A percentile compares a stretch with the other conserved stretches of the same genome.
Conservation (phyloP, 352 stramenopile genomes). For the Pythium pectinolyticum region DNA sequence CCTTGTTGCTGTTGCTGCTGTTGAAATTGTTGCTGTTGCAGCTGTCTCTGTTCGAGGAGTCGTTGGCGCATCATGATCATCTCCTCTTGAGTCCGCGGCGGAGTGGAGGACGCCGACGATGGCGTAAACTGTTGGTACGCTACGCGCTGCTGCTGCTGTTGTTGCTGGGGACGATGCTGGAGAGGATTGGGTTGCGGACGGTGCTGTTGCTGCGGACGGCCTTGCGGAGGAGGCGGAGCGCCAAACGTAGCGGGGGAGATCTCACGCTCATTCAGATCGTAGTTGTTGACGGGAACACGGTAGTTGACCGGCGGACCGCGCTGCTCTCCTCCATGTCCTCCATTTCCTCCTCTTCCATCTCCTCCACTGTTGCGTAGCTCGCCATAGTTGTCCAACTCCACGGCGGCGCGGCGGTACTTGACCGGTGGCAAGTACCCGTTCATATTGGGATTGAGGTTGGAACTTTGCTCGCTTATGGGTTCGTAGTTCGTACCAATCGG, state of each 20-base stretch:
- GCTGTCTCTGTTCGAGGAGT: slow-evolving; percentile 21
- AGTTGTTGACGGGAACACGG: slow-evolving; percentile 10
- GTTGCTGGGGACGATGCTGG: slow-evolving; percentile 32
- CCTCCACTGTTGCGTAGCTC: slow-evolving; percentile 1
- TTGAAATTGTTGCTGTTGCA: slow-evolving; percentile 7
- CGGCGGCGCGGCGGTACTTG: slow-evolving; percentile 21
- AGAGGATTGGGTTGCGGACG: slow-evolving; percentile 2
- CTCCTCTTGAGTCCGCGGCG: slow-evolving; percentile 17
- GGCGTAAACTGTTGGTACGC: slow-evolving; percentile 38
- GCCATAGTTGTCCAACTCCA: slow-evolving; percentile 19
- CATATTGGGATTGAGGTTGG: not conserved
- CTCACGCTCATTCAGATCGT: slow-evolving; percentile 11
- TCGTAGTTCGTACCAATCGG: slow-evolving; percentile 1
- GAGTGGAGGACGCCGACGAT: slow-evolving; percentile 2
- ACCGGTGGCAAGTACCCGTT: slow-evolving; percentile 15
- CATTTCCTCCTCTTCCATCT: slow-evolving; percentile 6
- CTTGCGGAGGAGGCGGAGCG: slow-evolving; percentile 11
- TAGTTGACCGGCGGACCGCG: slow-evolving; percentile 11
- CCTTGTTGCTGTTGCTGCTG: slow-evolving; percentile 13
- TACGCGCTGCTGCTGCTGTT: slow-evolving; percentile 34
- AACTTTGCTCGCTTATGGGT: not conserved
- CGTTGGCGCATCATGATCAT: slow-evolving; percentile 19
- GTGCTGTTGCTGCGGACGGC: not conserved
- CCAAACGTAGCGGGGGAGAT: not conserved
- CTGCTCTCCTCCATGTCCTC: slow-evolving; percentile 2